These are phyloP conservation scores for Aspergillus oerlinghausenensis DNA, from an alignment of 2,329 filamentous ascomycete genomes.

Conservation along the genomic window DNA sequence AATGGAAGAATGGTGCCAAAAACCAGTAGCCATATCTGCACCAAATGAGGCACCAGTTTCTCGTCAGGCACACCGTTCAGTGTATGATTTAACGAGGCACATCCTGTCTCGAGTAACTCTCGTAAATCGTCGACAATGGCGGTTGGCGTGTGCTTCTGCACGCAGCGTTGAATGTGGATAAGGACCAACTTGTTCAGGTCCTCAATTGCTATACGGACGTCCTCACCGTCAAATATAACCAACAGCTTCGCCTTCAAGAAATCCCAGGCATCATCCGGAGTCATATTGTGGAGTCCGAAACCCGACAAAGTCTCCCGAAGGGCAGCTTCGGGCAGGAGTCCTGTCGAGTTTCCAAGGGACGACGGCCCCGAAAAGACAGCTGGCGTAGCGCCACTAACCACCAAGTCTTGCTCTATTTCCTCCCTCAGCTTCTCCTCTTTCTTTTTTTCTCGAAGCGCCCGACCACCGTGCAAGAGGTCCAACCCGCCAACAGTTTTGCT, in stretches of 20 bases:
- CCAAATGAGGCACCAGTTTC: constrained; percentile 79
- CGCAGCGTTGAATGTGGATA: constrained; percentile 59
- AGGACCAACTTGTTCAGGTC: constrained; percentile 61
- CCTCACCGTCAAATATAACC: constrained; percentile 61
- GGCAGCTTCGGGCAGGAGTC: constrained; percentile 31
- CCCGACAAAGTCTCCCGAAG: constrained; percentile 41
- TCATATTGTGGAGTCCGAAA: constrained; percentile 66
- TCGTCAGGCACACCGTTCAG: constrained; percentile 76
- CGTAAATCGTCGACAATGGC: constrained; percentile 60
- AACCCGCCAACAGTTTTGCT: constrained; percentile 77
- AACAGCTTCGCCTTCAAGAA: constrained; percentile 60
- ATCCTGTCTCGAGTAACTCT: constrained; percentile 66
- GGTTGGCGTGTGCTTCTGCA: constrained; percentile 56
- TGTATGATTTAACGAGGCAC: constrained; percentile 78
- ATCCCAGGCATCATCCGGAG: constrained; percentile 62
- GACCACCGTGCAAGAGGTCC: constrained; percentile 71
- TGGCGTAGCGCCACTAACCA: constrained; percentile 20
- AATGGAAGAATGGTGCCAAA: constrained; percentile 89
- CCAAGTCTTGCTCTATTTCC: constrained; percentile 31
- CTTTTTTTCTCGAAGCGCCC: constrained; percentile 74
- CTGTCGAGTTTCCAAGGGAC: constrained; percentile 30
- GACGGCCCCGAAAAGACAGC: constrained; percentile 32
- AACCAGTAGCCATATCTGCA: constrained; percentile 90
- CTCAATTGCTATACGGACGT: constrained; percentile 60
- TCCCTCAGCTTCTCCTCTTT: constrained; percentile 60